phyloP scores from a whole-genome alignment of 1,284 basidiomycete genomes.

The Macrocystidia cucumis region DNA sequence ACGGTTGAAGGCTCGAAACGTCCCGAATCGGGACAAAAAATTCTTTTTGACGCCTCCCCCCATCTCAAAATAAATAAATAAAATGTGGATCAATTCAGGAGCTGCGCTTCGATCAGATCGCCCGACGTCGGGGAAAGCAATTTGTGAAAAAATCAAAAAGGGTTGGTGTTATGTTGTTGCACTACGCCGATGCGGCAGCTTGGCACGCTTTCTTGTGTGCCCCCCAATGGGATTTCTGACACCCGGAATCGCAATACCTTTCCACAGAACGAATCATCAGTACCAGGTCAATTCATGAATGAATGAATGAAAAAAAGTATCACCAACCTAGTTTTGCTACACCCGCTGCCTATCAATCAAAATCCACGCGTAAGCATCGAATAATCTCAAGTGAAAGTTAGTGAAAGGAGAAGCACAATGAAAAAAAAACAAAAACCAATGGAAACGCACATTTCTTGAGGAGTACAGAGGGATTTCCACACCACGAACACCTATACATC shows the following conservation, averaged over 20 bases:
- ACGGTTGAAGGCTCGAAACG: too few species aligned
- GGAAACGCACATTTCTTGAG: slow-evolving; percentile 37
- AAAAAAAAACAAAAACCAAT: not conserved
- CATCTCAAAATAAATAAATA: too few species aligned
- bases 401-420: not conserved
- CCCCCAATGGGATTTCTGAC: slow-evolving; percentile 43
- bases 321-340: slow-evolving; percentile 32
- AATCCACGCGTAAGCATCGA: not conserved
- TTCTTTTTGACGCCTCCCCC: too few species aligned
- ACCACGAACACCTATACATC: slow-evolving; percentile 50
- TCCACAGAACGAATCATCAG: slow-evolving; percentile 3
- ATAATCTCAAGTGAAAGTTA: too few species aligned
- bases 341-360: slow-evolving; percentile 20
- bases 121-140: too few species aligned
- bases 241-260: slow-evolving; percentile 44
- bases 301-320: too few species aligned
- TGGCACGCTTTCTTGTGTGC: slow-evolving; percentile 35
- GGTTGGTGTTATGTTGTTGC: too few species aligned
- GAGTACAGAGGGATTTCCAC: slow-evolving; percentile 47
- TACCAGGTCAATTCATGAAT: slow-evolving; percentile 1
- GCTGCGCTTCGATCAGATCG: too few species aligned
- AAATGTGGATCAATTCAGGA: too few species aligned
- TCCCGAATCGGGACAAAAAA: too few species aligned
- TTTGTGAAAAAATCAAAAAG: too few species aligned
- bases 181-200: not conserved